Conservation (phyloP, 805 yeast genomes). For the Suhomyces vadensis region DNA sequence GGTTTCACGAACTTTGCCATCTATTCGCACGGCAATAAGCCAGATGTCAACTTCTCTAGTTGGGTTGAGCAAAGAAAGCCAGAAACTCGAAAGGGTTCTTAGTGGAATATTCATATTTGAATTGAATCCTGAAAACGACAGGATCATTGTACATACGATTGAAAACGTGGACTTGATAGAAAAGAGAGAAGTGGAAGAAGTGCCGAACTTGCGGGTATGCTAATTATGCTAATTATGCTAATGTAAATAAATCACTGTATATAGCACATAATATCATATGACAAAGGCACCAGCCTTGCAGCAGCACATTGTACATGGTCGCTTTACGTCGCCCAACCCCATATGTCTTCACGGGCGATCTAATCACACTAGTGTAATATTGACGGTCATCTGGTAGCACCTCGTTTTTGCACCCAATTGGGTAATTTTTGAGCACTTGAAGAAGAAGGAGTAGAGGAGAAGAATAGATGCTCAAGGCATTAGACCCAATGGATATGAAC, state of each 20-base stretch:
- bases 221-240: constrained; percentile 11
- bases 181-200: constrained; percentile 29
- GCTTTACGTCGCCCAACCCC: too few relatives aligned
- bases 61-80: constrained; percentile 29
- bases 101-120: constrained; percentile 68
- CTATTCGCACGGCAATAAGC: constrained; percentile 25
- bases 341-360: too few relatives aligned
- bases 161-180: constrained; percentile 66
- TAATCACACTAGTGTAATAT: too few relatives aligned
- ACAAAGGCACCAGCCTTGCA: too few relatives aligned
- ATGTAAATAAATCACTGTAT: background rate
- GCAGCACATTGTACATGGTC: too few relatives aligned
- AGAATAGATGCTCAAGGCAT: too few relatives aligned
- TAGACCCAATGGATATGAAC: too few relatives aligned
- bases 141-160: constrained; percentile 61
- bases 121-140: constrained; percentile 53
- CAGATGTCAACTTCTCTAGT: constrained; percentile 35
- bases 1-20: constrained; percentile 14
- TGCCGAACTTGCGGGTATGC: constrained; percentile 28
- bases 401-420: too few relatives aligned
- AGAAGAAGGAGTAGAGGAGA: too few relatives aligned
- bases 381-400: too few relatives aligned
- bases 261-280: too few relatives aligned
- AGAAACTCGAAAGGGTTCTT: constrained; percentile 41
- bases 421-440: too few relatives aligned